phyloP scores from a whole-genome alignment of 495 filamentous ascomycete species.

The Neurospora sp. region DNA sequence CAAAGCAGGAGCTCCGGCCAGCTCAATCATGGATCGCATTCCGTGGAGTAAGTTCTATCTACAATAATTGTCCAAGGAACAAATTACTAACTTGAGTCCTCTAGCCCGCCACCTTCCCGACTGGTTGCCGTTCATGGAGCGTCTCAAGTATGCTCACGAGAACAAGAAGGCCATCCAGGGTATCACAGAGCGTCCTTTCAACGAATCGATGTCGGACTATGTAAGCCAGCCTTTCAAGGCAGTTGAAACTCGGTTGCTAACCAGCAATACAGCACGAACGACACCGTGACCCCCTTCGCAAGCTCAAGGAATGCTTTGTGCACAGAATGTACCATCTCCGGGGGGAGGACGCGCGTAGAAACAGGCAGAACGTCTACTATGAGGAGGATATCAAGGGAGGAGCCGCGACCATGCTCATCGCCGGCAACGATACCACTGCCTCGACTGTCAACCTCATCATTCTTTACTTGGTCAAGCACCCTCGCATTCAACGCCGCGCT shows the following conservation, averaged over 20 bases:
- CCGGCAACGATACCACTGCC: constrained; percentile 39
- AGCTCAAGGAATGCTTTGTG: not conserved
- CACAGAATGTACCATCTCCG: not conserved
- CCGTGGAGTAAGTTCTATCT: constrained; percentile 20
- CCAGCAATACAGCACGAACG: not conserved
- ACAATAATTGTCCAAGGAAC: not conserved
- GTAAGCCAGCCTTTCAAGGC: constrained; percentile 4
- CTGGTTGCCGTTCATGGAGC: constrained; percentile 33
- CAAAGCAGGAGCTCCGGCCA: constrained; percentile 34
- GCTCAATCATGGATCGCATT: constrained; percentile 37
- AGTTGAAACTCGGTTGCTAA: not conserved
- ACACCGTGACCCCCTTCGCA: not conserved
- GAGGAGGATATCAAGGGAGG: constrained; percentile 40
- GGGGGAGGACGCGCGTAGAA: not conserved
- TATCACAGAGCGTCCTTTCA: constrained; percentile 21
- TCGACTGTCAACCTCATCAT: constrained; percentile 31
- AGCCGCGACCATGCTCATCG: constrained; percentile 39
- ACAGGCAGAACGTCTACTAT: constrained; percentile 24
- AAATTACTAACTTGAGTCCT: not conserved
- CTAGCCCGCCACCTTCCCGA: constrained; percentile 28
- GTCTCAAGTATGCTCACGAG: constrained; percentile 25
- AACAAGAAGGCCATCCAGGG: constrained; percentile 27
- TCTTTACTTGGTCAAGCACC: constrained; percentile 33
- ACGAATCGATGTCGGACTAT: constrained; percentile 16
- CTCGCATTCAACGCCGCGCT: constrained; percentile 39